These are phyloP conservation scores for Kazachstania sp. DNA, from an alignment of 1,139 yeast species.

Conservation along the genomic window DNA sequence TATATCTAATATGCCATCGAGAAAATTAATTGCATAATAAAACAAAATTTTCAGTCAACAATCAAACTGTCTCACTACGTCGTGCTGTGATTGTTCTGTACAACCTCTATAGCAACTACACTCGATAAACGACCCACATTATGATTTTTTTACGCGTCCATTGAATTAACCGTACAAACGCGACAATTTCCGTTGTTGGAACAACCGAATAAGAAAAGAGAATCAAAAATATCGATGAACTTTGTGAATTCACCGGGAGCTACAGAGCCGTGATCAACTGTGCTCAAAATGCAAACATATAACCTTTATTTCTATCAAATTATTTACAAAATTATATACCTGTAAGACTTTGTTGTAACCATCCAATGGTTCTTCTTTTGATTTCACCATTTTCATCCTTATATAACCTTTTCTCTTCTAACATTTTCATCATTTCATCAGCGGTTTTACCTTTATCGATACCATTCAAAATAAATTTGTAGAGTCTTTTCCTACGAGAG, in stretches of 20 bases:
- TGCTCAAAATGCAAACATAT: not conserved
- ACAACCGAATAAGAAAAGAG: not conserved
- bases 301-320: not conserved
- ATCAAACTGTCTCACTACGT: too few species aligned
- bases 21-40: too few species aligned
- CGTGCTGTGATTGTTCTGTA: too few species aligned
- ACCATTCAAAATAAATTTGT: slow-evolving; percentile 31
- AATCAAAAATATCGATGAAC: too few species aligned
- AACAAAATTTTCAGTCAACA: too few species aligned
- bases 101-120: too few species aligned
- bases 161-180: too few species aligned
- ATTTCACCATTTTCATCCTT: slow-evolving; percentile 29
- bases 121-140: too few species aligned
- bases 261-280: too few species aligned
- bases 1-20: too few species aligned
- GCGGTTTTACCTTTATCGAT: slow-evolving; percentile 30
- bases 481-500: slow-evolving; percentile 32
- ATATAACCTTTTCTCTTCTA: slow-evolving; percentile 29
- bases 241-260: too few species aligned
- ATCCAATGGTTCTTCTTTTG: slow-evolving; percentile 31
- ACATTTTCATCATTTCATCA: slow-evolving; percentile 27
- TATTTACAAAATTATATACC: slow-evolving; percentile 16
- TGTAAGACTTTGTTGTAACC: slow-evolving; percentile 31
- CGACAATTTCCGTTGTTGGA: not conserved
- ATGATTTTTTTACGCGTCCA: too few species aligned